Evolutionary conservation across 192 early-diverging fungal species (phyloP).

Genomic region (Coemansia nantahalensis): DNA sequence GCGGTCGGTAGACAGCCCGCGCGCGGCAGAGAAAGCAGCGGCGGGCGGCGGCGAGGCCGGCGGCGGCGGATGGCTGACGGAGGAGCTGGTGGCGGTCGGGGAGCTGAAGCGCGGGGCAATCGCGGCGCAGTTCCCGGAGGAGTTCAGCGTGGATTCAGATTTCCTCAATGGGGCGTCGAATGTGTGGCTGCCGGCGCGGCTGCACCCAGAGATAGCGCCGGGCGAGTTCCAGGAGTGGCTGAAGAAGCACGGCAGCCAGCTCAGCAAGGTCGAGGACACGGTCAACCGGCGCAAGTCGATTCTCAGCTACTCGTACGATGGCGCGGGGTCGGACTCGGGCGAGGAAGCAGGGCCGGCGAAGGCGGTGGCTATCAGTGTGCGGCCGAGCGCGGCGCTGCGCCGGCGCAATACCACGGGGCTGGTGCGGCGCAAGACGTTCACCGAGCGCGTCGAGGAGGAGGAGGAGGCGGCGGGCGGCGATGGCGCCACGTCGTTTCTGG

Average conservation of each 20-base stretch:
- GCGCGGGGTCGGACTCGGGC: conserved; percentile 6
- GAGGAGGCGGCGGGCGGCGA: conserved; percentile 2
- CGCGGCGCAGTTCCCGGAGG: conserved; percentile 54
- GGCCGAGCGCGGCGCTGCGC: conserved; percentile 6
- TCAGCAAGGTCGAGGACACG: conserved; percentile 37
- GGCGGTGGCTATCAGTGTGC: neutral
- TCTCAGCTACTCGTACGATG: conserved; percentile 45
- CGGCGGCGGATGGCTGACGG: conserved; percentile 22
- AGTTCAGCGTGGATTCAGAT: conserved; percentile 50
- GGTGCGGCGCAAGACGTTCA: conserved; percentile 39
- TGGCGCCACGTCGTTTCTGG: conserved; percentile 39
- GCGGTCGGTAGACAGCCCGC: no score
- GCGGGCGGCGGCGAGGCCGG: neutral
- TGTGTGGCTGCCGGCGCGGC: conserved; percentile 57
- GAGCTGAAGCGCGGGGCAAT: conserved; percentile 54
- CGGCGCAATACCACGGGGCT: conserved; percentile 43
- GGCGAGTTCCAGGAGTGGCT: conserved; percentile 56
- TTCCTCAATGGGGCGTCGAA: conserved; percentile 42
- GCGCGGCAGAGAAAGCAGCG: neutral
- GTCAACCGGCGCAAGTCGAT: conserved; percentile 51
- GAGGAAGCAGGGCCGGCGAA: conserved; percentile 3
- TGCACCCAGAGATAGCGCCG: conserved; percentile 58
- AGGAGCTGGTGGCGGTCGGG: conserved; percentile 50
- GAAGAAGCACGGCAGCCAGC: conserved; percentile 45
- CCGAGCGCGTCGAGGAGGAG: conserved; percentile 41